Base-by-base conservation (phyloP, 1,284 basidiomycete genomes). In the Rhodotorula sp. region DNA sequence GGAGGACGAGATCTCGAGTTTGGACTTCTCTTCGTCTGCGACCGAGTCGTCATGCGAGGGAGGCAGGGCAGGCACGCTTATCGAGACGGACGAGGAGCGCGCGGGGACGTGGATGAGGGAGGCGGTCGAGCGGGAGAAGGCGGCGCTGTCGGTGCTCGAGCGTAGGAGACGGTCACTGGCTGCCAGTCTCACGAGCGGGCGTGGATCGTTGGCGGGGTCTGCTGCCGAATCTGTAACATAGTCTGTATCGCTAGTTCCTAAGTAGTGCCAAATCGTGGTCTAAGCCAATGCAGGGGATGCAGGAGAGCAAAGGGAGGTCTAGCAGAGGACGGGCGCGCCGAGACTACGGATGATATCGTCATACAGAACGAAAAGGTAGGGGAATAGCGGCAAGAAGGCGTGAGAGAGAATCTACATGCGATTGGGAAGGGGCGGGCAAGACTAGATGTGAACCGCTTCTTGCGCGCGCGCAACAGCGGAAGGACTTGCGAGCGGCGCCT, bases 401-500 rank as follows among this genome's bases (percentile, higher is more conserved):
- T 17, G 27, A 22, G 15, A 47, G 13, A 20, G 11, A 32, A 20
- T 36, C 19, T 30, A 44, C 39, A 24, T 2, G 53, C 11, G 27
- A n/a, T 32, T 32, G 15, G 9, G 24, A n/a, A n/a, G 19, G 44
- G 19, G 53, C 19, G 53, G 10, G 30, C 4, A 19, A 7, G 4
- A 22, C 3, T n/a, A 62, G 17, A 22, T 9, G 17, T 47, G 44
- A 8, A 46, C 39, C 3, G 61, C 68, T 20, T 62, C 62, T 19
- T 36, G 52, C 1, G 71, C 71, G 39, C 59, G 39, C 13, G 47
- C 52, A 22, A 70, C 66, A 15, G 53, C 62, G 5, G 52, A 39
- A 46, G 59, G 15, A 20, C 55, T 67, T 52, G 71, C 68, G 32
- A 73, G 36, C 4, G 71, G 68, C 27, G 71, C 72, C 19, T 70